Percentiles rank a stretch among this genome's conserved stretches.
Evolutionary conservation across 768 basidiomycete species (phyloP).

Genomic region (Boletus subparvulus): DNA sequence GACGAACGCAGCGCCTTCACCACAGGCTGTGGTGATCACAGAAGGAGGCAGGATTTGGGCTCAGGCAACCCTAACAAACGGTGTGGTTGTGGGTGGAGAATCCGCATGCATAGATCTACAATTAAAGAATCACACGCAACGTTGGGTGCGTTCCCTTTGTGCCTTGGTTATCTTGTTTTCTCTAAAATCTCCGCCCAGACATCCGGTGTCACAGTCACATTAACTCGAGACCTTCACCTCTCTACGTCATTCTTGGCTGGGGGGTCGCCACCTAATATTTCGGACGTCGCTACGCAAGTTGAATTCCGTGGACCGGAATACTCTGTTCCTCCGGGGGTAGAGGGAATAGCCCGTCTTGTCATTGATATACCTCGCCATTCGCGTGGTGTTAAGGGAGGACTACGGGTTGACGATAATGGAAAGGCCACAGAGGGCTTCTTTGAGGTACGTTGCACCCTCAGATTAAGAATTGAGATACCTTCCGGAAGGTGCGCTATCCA

Average conservation of each 20-base stretch:
- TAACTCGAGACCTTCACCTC: conserved; percentile 61
- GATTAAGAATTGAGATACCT: conserved; percentile 61
- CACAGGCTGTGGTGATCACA: conserved; percentile 64
- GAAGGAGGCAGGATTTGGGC: conserved; percentile 82
- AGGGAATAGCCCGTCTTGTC: conserved; percentile 77
- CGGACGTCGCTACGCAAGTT: conserved; percentile 66
- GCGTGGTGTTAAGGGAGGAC: conserved; percentile 62
- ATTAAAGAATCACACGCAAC: conserved; percentile 78
- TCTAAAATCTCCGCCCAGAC: conserved; percentile 47
- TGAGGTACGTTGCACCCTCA: conserved; percentile 64
- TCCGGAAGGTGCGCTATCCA: conserved; percentile 56
- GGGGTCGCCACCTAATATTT: conserved; percentile 42
- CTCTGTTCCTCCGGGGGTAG: conserved; percentile 66
- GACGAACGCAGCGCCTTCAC: conserved; percentile 35
- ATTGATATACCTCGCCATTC: conserved; percentile 74
- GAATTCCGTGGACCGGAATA: conserved; percentile 77
- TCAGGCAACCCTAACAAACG: conserved; percentile 64
- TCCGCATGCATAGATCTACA: conserved; percentile 72
- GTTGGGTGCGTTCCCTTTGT: conserved; percentile 54
- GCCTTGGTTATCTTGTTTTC: neutral
- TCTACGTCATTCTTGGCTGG: conserved; percentile 35
- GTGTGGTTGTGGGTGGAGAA: conserved; percentile 63
- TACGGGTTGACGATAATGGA: conserved; percentile 51
- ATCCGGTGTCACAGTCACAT: conserved; percentile 57
- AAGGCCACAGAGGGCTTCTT: conserved; percentile 55